Evolutionary conservation across 805 yeast species (phyloP), one percentile per base, ranked within the genome.

Genomic region (Pichia phayaonensis): DNA sequence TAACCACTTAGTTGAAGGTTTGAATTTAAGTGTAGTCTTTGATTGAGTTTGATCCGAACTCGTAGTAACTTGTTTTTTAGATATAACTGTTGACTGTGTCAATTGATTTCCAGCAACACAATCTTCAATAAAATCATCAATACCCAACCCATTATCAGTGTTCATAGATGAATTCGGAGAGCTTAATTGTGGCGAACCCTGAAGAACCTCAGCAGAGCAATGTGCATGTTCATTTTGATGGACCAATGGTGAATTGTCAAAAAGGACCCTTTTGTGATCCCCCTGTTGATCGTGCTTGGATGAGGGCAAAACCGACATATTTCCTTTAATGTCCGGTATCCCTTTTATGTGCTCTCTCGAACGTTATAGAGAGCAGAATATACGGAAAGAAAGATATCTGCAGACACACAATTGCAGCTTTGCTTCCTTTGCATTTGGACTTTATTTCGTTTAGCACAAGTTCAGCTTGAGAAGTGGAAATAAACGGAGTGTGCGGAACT

Each of bases 1-100:
- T 2, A 49, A n/a, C 52, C 52, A 49, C 13, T 42, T 49, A 3
- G 44, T 20, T 8, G 52, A 41, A 41, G 41, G 45, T 40, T 39
- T 42, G 2, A 45, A 42, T 15, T 46, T 49, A 15, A 21, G 31
- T 12, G 46, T 20, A 6, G 27, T 24, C 21, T 31, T 49, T 2
- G 46, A 26, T 39, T 49, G 47, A 8, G 18, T 12, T 18, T 43
- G 31, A 3, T 40, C 27, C n/a, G 36, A 31, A 31, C 15, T 15
- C 3, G 4, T 15, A 8, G n/a, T 15, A 15, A 31, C 36, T 15
- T 13, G 36, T 3, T 31, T 15, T 31, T 16, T 12, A 7, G 36
- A 15, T 3, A 2, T n/a, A 15, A 7, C 3, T 5, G n/a, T 31
- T 2, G n/a, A 12, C 12, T 15, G 3, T 13, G n/a, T n/a, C 36